Percentiles rank a stretch among this genome's conserved stretches.
These are phyloP conservation scores for Tribonema minus DNA, from an alignment of 108 stramenopile genomes.

Conservation along the genomic window DNA sequence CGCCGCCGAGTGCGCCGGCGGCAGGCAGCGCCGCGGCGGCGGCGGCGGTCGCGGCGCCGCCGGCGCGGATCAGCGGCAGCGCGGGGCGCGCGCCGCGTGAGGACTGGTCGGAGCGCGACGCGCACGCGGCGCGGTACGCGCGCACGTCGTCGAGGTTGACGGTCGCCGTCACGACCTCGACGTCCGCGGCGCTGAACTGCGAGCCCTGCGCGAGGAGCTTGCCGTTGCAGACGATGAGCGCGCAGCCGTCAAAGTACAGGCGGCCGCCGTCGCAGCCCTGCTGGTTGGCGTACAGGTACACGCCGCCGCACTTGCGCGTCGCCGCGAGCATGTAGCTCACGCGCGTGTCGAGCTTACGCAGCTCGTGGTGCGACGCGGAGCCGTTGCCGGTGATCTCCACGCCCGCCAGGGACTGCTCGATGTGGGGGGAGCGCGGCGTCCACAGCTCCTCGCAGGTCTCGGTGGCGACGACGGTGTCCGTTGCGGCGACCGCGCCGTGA, in stretches of 20 bases:
- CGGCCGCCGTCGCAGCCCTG: constrained; percentile 91
- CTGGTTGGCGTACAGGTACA: constrained; percentile 96
- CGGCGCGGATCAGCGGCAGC: background rate
- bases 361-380: constrained; percentile 89
- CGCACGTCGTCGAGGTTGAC: constrained; percentile 91
- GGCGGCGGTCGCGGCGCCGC: too few relatives aligned
- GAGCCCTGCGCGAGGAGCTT: constrained; percentile 80
- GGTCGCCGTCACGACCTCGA: constrained; percentile 83
- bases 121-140: constrained; percentile 74
- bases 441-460: constrained; percentile 98
- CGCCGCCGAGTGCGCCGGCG: constrained; percentile 1
- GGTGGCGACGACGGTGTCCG: constrained; percentile 75
- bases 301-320: constrained; percentile 82
- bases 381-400: constrained; percentile 96
- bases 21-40: too few relatives aligned
- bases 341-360: constrained; percentile 57
- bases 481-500: constrained; percentile 55
- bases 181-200: constrained; percentile 85
- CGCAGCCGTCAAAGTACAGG: constrained; percentile 90
- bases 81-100: constrained; percentile 32
- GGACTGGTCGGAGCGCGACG: constrained; percentile 83
- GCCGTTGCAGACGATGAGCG: constrained; percentile 88
- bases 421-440: constrained; percentile 83
- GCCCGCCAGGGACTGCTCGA: constrained; percentile 72
- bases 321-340: constrained; percentile 34